Evolutionary conservation across 2,329 filamentous ascomycete genomes (phyloP).

Genomic region (Cadophora gregata): DNA sequence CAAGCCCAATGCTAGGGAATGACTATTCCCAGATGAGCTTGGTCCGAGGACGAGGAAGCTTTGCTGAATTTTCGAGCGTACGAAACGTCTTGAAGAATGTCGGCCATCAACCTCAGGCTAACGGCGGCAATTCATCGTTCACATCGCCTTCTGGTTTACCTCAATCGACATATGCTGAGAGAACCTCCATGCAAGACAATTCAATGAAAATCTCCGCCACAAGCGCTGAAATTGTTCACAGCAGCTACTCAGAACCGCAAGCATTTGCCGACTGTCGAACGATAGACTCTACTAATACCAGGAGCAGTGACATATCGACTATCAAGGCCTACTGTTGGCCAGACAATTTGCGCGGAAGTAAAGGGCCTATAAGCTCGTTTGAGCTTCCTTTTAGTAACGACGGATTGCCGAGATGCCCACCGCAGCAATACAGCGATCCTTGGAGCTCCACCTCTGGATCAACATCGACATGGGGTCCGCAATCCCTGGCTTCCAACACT

Average conservation of each 20-base stretch:
- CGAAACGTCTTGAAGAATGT: slow-evolving; percentile 29
- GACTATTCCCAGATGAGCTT: slow-evolving; percentile 35
- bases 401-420: slow-evolving; percentile 29
- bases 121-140: slow-evolving; percentile 14
- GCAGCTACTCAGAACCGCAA: slow-evolving; percentile 27
- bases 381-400: slow-evolving; percentile 25
- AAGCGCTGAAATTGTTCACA: slow-evolving; percentile 29
- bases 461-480: slow-evolving; percentile 27
- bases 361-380: slow-evolving; percentile 19
- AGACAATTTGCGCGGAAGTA: slow-evolving; percentile 12
- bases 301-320: slow-evolving; percentile 1
- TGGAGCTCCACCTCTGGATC: slow-evolving; percentile 24
- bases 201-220: slow-evolving; percentile 24
- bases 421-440: slow-evolving; percentile 18
- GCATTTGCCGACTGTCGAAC: slow-evolving; percentile 21
- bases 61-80: slow-evolving; percentile 33
- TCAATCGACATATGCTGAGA: slow-evolving; percentile 24
- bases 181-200: slow-evolving; percentile 17
- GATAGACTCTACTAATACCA: not conserved
- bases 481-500: slow-evolving; percentile 28
- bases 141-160: slow-evolving; percentile 17
- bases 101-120: slow-evolving; percentile 22
- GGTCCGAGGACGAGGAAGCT: slow-evolving; percentile 31
- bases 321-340: slow-evolving; percentile 29
- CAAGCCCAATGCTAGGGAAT: slow-evolving; percentile 34